phyloP scores from a whole-genome alignment of 78 protist genomes.

The Monocercomonoides exilis region DNA sequence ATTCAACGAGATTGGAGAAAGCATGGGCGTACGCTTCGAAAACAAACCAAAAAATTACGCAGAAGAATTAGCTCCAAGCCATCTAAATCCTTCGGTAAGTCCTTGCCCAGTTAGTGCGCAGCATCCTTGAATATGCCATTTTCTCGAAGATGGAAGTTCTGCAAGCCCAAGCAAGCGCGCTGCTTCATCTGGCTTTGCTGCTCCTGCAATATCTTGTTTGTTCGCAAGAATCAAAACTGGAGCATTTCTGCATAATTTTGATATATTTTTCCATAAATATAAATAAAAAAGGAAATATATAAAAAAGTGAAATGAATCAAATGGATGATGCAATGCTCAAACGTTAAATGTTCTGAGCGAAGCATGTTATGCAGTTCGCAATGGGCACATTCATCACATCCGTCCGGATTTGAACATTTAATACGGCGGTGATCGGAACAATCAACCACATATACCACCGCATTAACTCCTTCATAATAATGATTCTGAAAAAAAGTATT shows the following conservation, averaged over 20 bases:
- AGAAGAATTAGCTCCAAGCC: background rate
- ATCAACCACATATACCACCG: background rate
- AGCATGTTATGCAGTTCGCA: background rate
- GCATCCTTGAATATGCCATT: background rate
- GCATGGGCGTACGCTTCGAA: too few relatives aligned
- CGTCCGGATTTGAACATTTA: background rate
- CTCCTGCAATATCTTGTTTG: background rate
- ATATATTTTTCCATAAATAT: background rate
- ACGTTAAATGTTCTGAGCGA: background rate
- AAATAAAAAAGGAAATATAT: background rate
- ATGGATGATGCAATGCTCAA: too few relatives aligned
- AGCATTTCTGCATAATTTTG: background rate
- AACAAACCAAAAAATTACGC: too few relatives aligned
- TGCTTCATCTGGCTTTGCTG: background rate
- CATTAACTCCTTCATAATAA: background rate
- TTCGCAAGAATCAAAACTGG: constrained; percentile 7
- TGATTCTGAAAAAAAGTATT: background rate
- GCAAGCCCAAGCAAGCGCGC: background rate
- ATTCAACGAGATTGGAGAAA: too few relatives aligned
- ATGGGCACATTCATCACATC: background rate
- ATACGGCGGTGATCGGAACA: background rate
- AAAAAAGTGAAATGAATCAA: too few relatives aligned
- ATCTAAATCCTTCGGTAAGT: background rate
- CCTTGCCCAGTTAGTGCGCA: background rate
- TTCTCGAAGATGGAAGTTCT: background rate